Conservation (phyloP, 345 rosid species). For the Tarenaya hassleriana region DNA sequence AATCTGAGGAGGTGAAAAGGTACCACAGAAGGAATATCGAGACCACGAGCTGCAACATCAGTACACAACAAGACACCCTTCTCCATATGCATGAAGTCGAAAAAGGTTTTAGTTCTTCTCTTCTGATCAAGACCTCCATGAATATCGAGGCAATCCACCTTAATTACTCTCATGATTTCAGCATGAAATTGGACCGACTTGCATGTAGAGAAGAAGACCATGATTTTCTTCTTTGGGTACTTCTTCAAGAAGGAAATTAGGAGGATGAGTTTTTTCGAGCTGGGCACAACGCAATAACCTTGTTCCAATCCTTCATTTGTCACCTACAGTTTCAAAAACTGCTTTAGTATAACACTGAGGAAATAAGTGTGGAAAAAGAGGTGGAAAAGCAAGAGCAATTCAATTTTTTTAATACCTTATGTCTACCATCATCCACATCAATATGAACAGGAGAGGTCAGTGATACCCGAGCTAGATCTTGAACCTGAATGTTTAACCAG, state of each 20-base stretch:
- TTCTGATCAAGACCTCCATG: conserved; percentile 96
- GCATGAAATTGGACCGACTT: conserved; percentile 86
- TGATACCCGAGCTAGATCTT: conserved; percentile 94
- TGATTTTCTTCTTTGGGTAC: conserved; percentile 79
- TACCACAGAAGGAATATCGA: conserved; percentile 97
- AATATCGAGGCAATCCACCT: conserved; percentile 71
- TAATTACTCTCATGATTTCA: conserved; percentile 72
- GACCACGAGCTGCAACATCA: conserved; percentile 99
- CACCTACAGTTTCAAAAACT: conserved; percentile 43
- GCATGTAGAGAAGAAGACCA: conserved; percentile 99
- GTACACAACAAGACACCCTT: conserved; percentile 96
- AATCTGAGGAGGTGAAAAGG: conserved; percentile 10
- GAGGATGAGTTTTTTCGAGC: conserved; percentile 77
- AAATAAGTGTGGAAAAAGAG: too few species aligned
- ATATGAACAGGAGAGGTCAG: conserved; percentile 75
- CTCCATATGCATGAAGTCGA: conserved; percentile 82
- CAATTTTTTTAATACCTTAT: conserved; percentile 76
- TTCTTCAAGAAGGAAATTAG: conserved; percentile 87
- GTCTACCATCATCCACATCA: conserved; percentile 93
- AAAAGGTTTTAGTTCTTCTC: conserved; percentile 84
- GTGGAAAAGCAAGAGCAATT: too few species aligned
- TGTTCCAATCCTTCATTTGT: conserved; percentile 95
- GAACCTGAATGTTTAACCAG: conserved; percentile 43
- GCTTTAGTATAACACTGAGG: background rate
- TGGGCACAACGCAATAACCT: conserved; percentile 86